Percentiles rank a stretch among this genome's conserved stretches.
These are phyloP conservation scores for Globisporangium carolinianum DNA, from an alignment of 352 stramenopile species.

Conservation along the genomic window DNA sequence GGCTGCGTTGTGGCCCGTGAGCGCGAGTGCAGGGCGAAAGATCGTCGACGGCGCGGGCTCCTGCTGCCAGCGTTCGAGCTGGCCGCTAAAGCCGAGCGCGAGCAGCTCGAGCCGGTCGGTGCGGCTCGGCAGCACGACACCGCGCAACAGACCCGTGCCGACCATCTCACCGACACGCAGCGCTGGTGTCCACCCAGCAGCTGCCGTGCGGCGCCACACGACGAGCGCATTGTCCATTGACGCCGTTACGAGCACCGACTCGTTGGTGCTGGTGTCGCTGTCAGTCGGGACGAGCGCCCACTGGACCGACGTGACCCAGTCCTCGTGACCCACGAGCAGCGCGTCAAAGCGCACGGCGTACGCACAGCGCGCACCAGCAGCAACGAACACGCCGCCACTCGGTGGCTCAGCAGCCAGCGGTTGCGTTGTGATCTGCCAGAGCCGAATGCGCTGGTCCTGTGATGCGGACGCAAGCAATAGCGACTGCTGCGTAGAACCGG, in stretches of 20 bases:
- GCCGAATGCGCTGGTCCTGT: conserved; percentile 62
- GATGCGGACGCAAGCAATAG: conserved; percentile 50
- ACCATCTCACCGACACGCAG: conserved; percentile 52
- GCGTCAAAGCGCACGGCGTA: conserved; percentile 63
- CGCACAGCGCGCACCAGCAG: conserved; percentile 9
- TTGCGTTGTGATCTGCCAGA: conserved; percentile 43
- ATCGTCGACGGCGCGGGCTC: conserved; percentile 35
- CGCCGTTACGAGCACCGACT: conserved; percentile 35
- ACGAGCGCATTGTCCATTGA: conserved; percentile 82
- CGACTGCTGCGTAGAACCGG: neutral
- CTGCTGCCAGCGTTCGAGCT: conserved; percentile 64
- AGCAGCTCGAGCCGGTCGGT: conserved; percentile 38
- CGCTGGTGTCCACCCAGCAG: conserved; percentile 32
- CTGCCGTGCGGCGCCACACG: conserved; percentile 32
- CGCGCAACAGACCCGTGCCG: conserved; percentile 46
- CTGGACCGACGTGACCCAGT: conserved; percentile 72
- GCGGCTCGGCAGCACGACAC: conserved; percentile 21
- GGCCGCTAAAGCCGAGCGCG: conserved; percentile 50
- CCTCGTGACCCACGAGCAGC: conserved; percentile 64
- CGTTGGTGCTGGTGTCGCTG: neutral
- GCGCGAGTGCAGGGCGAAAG: conserved; percentile 40
- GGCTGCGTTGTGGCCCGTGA: conserved; percentile 46
- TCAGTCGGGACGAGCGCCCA: conserved; percentile 27
- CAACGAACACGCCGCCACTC: conserved; percentile 27
- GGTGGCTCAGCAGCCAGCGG: neutral